Percentiles rank a stretch among this genome's conserved stretches.
Evolutionary conservation across 2,329 filamentous ascomycete genomes (phyloP).

Genomic region (Cladophialophora carrionii): DNA sequence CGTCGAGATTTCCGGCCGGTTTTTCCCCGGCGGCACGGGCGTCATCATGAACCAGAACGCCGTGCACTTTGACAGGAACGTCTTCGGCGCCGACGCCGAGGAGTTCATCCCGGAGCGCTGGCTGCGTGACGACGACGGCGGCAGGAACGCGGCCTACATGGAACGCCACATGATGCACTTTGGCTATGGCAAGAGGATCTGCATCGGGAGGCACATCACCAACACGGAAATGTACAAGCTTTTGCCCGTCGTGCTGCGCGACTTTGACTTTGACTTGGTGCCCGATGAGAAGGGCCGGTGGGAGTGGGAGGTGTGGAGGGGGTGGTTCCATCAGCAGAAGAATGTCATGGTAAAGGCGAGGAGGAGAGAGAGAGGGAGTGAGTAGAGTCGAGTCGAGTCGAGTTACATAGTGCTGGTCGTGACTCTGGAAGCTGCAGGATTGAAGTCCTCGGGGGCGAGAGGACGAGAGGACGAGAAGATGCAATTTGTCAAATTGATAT

Average conservation of each 20-base stretch:
- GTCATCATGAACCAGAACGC: constrained; percentile 46
- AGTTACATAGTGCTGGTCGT: not conserved
- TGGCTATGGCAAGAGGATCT: constrained; percentile 32
- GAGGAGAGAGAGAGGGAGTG: constrained; percentile 13
- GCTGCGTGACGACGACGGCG: constrained; percentile 36
- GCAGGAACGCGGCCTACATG: constrained; percentile 30
- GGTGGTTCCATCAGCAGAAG: constrained; percentile 31
- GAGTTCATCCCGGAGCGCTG: constrained; percentile 55
- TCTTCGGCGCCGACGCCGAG: constrained; percentile 54
- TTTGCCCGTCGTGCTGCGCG: constrained; percentile 32
- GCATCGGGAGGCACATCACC: constrained; percentile 39
- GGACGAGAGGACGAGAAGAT: too few relatives aligned
- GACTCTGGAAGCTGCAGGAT: too few relatives aligned
- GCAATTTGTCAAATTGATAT: too few relatives aligned
- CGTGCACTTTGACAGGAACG: constrained; percentile 45
- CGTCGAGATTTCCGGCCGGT: constrained; percentile 42
- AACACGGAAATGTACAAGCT: constrained; percentile 39
- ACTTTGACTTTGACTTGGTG: constrained; percentile 28
- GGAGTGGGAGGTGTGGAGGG: constrained; percentile 26
- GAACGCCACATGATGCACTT: constrained; percentile 34
- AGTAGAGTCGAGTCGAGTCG: not conserved
- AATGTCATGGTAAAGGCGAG: constrained; percentile 27
- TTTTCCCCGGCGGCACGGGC: constrained; percentile 44
- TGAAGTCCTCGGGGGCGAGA: too few relatives aligned
- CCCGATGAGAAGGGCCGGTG: constrained; percentile 8